Conservation (phyloP, 805 yeast genomes). For the Candida morakotiae region DNA sequence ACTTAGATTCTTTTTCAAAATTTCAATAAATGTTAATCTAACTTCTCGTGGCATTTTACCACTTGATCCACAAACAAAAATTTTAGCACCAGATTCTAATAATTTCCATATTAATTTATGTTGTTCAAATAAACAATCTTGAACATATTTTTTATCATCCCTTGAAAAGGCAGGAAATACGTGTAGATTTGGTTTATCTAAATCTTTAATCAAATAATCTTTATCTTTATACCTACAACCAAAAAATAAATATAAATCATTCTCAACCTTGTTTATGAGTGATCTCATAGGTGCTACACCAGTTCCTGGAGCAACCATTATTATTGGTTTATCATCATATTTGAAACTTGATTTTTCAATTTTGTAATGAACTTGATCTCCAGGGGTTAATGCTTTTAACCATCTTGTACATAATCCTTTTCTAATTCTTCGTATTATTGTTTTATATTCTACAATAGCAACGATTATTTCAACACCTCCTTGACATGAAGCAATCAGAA, state of each 20-base stretch:
- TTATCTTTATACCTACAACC: slow-evolving; percentile 68
- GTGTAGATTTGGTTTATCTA: slow-evolving; percentile 25
- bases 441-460: slow-evolving; percentile 83
- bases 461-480: slow-evolving; percentile 60
- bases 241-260: slow-evolving; percentile 53
- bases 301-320: slow-evolving; percentile 90
- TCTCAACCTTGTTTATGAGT: slow-evolving; percentile 44
- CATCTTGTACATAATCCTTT: slow-evolving; percentile 81
- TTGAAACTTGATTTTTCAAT: slow-evolving; percentile 41
- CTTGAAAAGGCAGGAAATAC: slow-evolving; percentile 45
- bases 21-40: slow-evolving; percentile 68
- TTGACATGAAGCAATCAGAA: slow-evolving; percentile 69
- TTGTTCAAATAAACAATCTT: slow-evolving; percentile 59
- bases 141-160: slow-evolving; percentile 59
- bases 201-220: slow-evolving; percentile 63
- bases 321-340: slow-evolving; percentile 34
- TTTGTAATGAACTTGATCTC: slow-evolving; percentile 51
- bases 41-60: slow-evolving; percentile 94
- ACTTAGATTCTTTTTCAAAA: slow-evolving; percentile 41
- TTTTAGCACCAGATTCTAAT: slow-evolving; percentile 49
- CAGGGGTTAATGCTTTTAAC: slow-evolving; percentile 48
- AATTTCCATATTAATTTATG: slow-evolving; percentile 47
- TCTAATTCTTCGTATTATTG: slow-evolving; percentile 71
- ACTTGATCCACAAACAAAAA: slow-evolving; percentile 88
- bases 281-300: slow-evolving; percentile 93